These are phyloP conservation scores for Litchi chinensis DNA, from an alignment of 345 rosid genomes.

Conservation along the genomic window DNA sequence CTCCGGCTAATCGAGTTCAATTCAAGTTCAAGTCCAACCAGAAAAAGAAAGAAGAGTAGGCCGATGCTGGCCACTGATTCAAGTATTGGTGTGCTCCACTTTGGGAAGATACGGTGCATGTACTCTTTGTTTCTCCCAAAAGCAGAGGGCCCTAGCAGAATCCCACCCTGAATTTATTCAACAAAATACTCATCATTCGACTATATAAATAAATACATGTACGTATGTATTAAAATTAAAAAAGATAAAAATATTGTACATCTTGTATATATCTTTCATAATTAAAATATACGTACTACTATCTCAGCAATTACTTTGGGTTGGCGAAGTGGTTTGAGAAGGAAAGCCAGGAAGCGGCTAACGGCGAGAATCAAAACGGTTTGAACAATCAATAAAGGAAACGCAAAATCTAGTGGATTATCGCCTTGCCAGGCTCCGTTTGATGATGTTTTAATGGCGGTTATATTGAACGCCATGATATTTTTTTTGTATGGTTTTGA, in stretches of 20 bases:
- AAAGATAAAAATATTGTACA: not conserved
- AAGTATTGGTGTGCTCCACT: constrained; percentile 71
- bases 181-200: not conserved
- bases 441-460: constrained; percentile 71
- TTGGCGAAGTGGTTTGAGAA: constrained; percentile 90
- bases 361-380: constrained; percentile 62
- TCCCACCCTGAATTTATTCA: constrained; percentile 62
- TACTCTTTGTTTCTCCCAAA: constrained; percentile 59
- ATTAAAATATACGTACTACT: constrained; percentile 44
- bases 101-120: constrained; percentile 55
- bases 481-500: not conserved
- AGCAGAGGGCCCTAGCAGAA: constrained; percentile 80
- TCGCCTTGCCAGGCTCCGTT: constrained; percentile 95
- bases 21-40: constrained; percentile 89
- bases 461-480: constrained; percentile 56
- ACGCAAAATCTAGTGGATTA: constrained; percentile 74
- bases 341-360: constrained; percentile 67
- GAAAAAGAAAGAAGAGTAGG: constrained; percentile 85
- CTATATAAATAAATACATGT: not conserved
- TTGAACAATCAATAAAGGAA: constrained; percentile 80
- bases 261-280: not conserved
- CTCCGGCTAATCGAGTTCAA: constrained; percentile 61
- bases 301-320: constrained; percentile 95
- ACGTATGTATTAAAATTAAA: not conserved
- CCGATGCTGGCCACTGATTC: constrained; percentile 85